These are phyloP conservation scores for Fusarium gaditjirri DNA, from an alignment of 2,329 filamentous ascomycete species.

Conservation along the genomic window DNA sequence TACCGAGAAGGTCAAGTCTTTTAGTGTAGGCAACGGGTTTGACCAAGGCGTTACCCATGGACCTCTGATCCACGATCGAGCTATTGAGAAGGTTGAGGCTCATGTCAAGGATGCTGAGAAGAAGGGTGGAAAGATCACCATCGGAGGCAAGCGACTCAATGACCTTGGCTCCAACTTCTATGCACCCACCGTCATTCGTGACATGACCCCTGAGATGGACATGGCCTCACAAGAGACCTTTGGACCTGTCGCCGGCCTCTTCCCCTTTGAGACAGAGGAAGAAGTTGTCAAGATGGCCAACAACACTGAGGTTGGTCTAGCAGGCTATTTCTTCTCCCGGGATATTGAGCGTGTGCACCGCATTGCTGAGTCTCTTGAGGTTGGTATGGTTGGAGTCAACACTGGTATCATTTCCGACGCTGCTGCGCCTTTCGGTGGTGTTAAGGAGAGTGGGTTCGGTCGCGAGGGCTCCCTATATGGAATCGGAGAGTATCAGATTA, in stretches of 20 bases:
- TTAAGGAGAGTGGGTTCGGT: conserved; percentile 85
- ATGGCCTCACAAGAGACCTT: conserved; percentile 93
- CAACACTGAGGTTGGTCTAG: conserved; percentile 83
- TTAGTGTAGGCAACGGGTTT: conserved; percentile 82
- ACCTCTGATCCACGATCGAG: conserved; percentile 85
- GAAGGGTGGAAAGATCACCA: conserved; percentile 79
- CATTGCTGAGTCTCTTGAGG: conserved; percentile 77
- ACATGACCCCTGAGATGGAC: conserved; percentile 87
- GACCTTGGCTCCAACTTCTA: conserved; percentile 88
- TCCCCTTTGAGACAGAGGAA: conserved; percentile 87
- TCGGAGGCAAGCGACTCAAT: conserved; percentile 78
- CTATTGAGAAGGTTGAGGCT: conserved; percentile 79
- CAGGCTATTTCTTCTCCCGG: conserved; percentile 89
- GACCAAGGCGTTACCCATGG: conserved; percentile 78
- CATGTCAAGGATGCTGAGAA: conserved; percentile 83
- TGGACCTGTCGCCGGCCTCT: conserved; percentile 90
- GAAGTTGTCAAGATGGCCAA: conserved; percentile 91
- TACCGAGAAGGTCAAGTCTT: conserved; percentile 75
- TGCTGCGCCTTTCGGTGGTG: conserved; percentile 76
- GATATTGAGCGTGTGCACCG: conserved; percentile 69
- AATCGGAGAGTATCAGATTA: conserved; percentile 78
- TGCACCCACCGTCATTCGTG: conserved; percentile 87
- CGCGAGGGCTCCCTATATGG: conserved; percentile 82
- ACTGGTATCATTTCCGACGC: conserved; percentile 73
- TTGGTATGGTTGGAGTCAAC: conserved; percentile 89